Evolutionary conservation across 148 eudicot species (phyloP).

Genomic region (Rhododendron ovatum): DNA sequence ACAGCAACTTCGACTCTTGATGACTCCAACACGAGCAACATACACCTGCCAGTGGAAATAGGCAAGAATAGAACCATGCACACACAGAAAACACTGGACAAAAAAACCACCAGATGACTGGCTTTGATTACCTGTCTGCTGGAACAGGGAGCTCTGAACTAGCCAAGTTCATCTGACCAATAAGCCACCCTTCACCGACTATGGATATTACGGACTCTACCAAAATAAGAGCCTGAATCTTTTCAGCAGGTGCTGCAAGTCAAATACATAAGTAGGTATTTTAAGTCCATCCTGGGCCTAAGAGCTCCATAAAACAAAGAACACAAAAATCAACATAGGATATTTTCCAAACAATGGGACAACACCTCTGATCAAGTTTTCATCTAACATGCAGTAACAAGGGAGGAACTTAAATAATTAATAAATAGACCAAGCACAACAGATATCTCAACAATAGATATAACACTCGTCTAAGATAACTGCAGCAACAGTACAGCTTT

Average conservation of each 20-base stretch:
- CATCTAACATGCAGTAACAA: not conserved
- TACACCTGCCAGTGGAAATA: conserved; percentile 49
- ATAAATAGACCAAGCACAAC: not conserved
- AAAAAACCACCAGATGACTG: not conserved
- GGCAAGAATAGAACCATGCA: conserved; percentile 7
- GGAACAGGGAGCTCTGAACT: conserved; percentile 41
- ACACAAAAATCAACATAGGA: not conserved
- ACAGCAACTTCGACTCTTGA: conserved; percentile 91
- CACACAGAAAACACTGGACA: not conserved
- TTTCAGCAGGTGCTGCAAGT: conserved; percentile 70
- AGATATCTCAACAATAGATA: not conserved
- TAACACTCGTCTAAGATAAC: not conserved
- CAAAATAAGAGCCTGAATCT: conserved; percentile 72
- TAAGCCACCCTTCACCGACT: conserved; percentile 77
- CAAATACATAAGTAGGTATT: not conserved
- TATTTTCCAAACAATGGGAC: not conserved
- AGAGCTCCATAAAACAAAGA: not conserved
- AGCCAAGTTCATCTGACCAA: conserved; percentile 42
- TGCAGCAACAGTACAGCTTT: not conserved
- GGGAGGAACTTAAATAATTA: not conserved
- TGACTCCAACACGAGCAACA: conserved; percentile 80
- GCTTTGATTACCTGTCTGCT: conserved; percentile 50
- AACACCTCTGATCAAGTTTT: not conserved
- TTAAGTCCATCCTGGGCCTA: not conserved
- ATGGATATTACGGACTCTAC: conserved; percentile 63